Percentiles rank a stretch among this genome's conserved stretches.
These are phyloP conservation scores for Solanum pinnatisectum DNA, from an alignment of 257 asterid species.

Conservation along the genomic window DNA sequence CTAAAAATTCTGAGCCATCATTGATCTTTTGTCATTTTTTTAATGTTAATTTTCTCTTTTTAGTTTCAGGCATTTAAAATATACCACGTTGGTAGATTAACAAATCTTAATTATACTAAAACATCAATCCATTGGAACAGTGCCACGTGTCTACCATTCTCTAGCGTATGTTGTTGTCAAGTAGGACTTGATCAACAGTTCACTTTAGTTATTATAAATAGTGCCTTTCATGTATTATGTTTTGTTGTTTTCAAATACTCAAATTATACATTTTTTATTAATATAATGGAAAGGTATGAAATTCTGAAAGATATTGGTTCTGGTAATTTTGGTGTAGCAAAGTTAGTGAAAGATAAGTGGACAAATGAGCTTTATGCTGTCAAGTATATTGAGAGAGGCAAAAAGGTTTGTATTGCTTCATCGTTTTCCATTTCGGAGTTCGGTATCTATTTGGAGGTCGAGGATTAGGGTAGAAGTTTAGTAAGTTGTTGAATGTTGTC, in stretches of 20 bases:
- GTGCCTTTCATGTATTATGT: background rate
- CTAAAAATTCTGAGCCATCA: background rate
- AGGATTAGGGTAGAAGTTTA: background rate
- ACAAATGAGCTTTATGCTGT: slow-evolving; percentile 63
- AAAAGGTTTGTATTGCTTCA: slow-evolving; percentile 33
- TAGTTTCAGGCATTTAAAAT: background rate
- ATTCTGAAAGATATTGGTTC: slow-evolving; percentile 72
- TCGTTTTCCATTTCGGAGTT: background rate
- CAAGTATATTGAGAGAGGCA: slow-evolving; percentile 83
- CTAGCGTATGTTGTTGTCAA: background rate
- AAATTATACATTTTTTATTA: background rate
- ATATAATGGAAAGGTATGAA: slow-evolving; percentile 69
- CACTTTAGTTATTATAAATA: background rate
- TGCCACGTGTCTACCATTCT: background rate
- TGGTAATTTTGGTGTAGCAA: slow-evolving; percentile 91
- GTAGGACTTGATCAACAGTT: background rate
- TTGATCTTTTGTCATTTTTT: background rate
- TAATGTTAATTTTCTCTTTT: background rate
- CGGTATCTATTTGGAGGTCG: background rate
- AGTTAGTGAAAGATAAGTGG: slow-evolving; percentile 58
- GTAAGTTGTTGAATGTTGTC: background rate
- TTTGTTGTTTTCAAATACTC: background rate
- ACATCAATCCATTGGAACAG: background rate
- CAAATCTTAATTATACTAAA: background rate
- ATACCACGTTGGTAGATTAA: background rate